Evolutionary conservation across 345 rosid species (phyloP).

Genomic region (Triadica sebifera): DNA sequence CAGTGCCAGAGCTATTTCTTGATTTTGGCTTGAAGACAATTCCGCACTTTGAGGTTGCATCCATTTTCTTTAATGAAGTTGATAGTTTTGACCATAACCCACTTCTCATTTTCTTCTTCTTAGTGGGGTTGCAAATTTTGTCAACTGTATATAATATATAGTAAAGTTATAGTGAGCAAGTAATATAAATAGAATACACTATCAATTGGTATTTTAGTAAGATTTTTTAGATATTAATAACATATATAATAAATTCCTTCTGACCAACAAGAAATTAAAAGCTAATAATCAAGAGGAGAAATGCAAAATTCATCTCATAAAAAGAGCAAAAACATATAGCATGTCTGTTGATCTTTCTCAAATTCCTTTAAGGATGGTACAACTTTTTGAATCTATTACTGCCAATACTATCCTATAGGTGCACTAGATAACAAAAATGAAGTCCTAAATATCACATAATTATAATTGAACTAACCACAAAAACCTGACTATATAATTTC

Average conservation of each 20-base stretch:
- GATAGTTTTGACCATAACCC: constrained; percentile 22
- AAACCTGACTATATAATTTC: constrained; percentile 32
- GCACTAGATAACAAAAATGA: neutral
- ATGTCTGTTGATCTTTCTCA: too few species aligned
- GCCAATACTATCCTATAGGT: neutral
- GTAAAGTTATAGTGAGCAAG: too few species aligned
- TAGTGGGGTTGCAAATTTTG: too few species aligned
- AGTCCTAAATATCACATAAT: neutral
- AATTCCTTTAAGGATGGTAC: neutral
- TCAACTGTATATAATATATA: neutral
- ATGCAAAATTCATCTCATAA: too few species aligned
- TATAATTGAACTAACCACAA: neutral
- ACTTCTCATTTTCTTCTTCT: constrained; percentile 22
- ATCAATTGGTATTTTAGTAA: too few species aligned
- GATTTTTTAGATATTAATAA: too few species aligned
- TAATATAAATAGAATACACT: too few species aligned
- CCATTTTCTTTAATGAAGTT: constrained; percentile 53
- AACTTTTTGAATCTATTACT: neutral
- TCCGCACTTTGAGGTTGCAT: constrained; percentile 51
- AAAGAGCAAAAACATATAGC: too few species aligned
- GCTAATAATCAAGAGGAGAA: too few species aligned
- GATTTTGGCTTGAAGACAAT: constrained; percentile 65
- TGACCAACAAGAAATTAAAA: too few species aligned
- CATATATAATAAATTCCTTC: too few species aligned
- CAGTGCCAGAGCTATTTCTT: constrained; percentile 65